These are phyloP conservation scores for Macrophomina pseudophaseolina DNA, from an alignment of 2,329 filamentous ascomycete genomes.

Conservation along the genomic window DNA sequence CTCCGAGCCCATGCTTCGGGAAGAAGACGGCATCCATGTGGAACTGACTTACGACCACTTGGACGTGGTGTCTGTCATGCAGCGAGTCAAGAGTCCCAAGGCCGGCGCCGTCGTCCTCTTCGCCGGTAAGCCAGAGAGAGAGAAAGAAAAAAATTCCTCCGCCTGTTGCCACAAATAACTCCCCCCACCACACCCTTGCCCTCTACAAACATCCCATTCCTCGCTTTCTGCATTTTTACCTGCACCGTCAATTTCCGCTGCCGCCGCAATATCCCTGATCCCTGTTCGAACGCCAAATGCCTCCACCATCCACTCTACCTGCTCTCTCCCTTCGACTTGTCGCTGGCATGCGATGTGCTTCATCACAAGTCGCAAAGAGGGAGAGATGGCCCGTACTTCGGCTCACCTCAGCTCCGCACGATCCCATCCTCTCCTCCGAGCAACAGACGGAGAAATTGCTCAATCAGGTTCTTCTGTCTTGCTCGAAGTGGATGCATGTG, in stretches of 20 bases:
- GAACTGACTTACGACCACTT: slow-evolving; percentile 69
- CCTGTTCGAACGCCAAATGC: slow-evolving; percentile 10
- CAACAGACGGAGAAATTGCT: neutral
- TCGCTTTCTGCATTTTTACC: neutral
- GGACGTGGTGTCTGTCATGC: slow-evolving; percentile 62
- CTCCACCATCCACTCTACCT: neutral
- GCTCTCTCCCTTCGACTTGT: neutral
- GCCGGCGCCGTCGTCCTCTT: slow-evolving; percentile 80
- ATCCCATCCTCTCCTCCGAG: neutral
- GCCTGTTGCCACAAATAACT: neutral
- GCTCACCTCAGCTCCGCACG: slow-evolving; percentile 1
- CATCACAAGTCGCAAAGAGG: slow-evolving; percentile 15
- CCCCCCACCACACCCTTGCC: slow-evolving; percentile 6
- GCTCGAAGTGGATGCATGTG: neutral
- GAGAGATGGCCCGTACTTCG: neutral
- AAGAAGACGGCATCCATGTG: slow-evolving; percentile 65
- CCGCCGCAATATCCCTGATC: neutral
- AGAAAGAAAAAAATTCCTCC: neutral
- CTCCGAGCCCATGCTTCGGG: slow-evolving; percentile 23
- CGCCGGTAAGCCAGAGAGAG: slow-evolving; percentile 59
- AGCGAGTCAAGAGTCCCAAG: slow-evolving; percentile 71
- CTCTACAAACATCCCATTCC: neutral
- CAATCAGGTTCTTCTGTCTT: neutral
- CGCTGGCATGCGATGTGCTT: slow-evolving; percentile 20
- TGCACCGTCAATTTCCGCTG: slow-evolving; percentile 1